Percentiles rank a stretch among this genome's conserved stretches.
phyloP scores from a whole-genome alignment of 2,329 filamentous ascomycete species.

The Monosporascus ibericus region DNA sequence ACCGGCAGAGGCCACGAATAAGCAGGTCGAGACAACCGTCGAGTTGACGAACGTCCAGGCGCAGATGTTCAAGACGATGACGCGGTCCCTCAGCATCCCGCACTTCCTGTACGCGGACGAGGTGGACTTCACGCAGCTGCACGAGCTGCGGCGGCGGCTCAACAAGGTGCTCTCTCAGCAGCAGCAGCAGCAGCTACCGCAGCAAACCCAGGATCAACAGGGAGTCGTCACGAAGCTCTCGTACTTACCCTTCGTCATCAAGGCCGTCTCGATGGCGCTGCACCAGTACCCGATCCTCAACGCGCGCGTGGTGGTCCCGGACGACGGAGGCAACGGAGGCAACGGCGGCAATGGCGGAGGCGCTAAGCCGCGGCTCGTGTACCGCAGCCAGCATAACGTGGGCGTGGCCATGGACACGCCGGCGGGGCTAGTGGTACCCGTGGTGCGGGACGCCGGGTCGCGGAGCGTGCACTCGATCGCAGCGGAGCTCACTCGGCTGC shows the following conservation, averaged over 20 bases:
- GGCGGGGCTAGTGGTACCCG: slow-evolving; percentile 80
- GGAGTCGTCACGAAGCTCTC: slow-evolving; percentile 62
- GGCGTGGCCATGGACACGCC: slow-evolving; percentile 95
- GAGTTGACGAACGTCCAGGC: slow-evolving; percentile 73
- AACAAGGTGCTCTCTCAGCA: slow-evolving; percentile 54
- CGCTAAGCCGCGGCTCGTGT: slow-evolving; percentile 66
- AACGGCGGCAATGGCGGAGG: slow-evolving; percentile 22
- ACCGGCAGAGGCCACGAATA: slow-evolving; percentile 30
- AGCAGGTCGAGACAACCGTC: slow-evolving; percentile 62
- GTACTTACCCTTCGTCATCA: slow-evolving; percentile 91
- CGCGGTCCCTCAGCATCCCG: slow-evolving; percentile 79
- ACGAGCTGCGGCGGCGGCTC: slow-evolving; percentile 64
- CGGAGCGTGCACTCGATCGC: slow-evolving; percentile 76
- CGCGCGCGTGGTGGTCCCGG: slow-evolving; percentile 62
- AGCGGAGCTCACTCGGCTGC: slow-evolving; percentile 66
- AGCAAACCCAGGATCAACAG: slow-evolving; percentile 29
- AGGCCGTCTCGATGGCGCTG: slow-evolving; percentile 83
- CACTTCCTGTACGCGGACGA: slow-evolving; percentile 95
- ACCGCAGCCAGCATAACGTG: slow-evolving; percentile 86
- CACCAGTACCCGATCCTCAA: slow-evolving; percentile 82
- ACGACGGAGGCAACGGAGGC: slow-evolving; percentile 17
- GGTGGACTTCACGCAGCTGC: slow-evolving; percentile 72
- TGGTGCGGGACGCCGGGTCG: slow-evolving; percentile 75
- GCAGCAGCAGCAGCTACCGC: slow-evolving; percentile 15
- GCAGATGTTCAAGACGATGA: slow-evolving; percentile 98